Percentiles rank a stretch among this genome's conserved stretches.
These are phyloP conservation scores for Mitragyna speciosa DNA, from an alignment of 257 asterid genomes.

Conservation along the genomic window DNA sequence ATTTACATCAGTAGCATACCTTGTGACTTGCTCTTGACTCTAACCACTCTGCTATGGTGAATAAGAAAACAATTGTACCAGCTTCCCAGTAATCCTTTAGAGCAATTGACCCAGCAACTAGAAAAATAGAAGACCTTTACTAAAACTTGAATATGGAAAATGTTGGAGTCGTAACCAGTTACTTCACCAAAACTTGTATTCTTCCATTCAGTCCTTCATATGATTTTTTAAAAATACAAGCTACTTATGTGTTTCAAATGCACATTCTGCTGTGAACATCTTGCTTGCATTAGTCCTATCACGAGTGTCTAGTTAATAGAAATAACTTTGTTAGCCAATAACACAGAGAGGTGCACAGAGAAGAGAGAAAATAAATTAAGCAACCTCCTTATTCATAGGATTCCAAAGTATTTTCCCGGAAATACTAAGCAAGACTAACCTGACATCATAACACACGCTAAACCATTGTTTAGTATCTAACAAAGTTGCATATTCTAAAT, in stretches of 20 bases:
- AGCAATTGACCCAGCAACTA: constrained; percentile 80
- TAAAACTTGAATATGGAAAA: too few species aligned
- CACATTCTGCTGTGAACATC: too few species aligned
- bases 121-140: background rate
- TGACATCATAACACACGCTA: too few species aligned
- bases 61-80: constrained; percentile 74
- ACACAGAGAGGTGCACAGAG: background rate
- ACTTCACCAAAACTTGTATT: background rate
- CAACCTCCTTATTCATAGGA: background rate
- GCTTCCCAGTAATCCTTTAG: constrained; percentile 90
- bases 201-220: background rate
- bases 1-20: constrained; percentile 34
- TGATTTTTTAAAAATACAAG: background rate
- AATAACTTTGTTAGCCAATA: background rate
- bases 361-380: background rate
- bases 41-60: constrained; percentile 80
- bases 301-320: background rate
- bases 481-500: background rate
- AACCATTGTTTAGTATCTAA: background rate
- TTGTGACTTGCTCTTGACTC: constrained; percentile 83
- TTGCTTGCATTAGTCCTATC: background rate
- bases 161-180: too few species aligned
- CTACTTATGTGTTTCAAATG: too few species aligned
- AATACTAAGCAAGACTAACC: too few species aligned
- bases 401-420: background rate